A percentile compares a stretch with the other conserved stretches of the same genome.
These are phyloP conservation scores for Cryptococcus sp. DNA, from an alignment of 1,284 basidiomycete species.

Conservation along the genomic window DNA sequence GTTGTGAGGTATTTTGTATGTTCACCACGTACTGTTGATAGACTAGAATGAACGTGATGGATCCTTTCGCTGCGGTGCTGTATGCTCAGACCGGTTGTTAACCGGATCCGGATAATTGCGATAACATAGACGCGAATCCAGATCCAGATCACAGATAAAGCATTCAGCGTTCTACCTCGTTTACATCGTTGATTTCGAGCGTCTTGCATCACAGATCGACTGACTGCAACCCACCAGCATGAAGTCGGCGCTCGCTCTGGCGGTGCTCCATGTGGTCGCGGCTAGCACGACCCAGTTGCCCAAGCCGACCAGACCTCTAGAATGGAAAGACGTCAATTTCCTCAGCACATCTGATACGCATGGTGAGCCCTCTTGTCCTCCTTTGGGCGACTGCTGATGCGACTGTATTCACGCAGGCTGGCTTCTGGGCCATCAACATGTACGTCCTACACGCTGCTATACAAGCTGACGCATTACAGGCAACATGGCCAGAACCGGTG, in stretches of 20 bases:
- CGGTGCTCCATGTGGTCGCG: neutral
- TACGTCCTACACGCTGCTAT: slow-evolving; percentile 30
- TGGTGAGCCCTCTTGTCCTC: slow-evolving; percentile 32
- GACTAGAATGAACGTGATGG: neutral
- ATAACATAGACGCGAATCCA: neutral
- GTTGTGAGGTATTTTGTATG: neutral
- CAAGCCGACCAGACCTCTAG: slow-evolving; percentile 39
- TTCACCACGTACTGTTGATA: neutral
- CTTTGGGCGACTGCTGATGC: neutral
- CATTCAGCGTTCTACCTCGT: neutral
- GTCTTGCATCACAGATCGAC: neutral
- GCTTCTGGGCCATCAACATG: slow-evolving; percentile 53
- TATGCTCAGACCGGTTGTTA: neutral
- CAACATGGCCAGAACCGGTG: slow-evolving; percentile 54
- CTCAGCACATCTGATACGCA: slow-evolving; percentile 52
- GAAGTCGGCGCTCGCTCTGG: slow-evolving; percentile 1
- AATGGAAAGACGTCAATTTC: slow-evolving; percentile 53
- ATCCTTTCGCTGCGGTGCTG: neutral
- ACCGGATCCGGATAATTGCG: neutral
- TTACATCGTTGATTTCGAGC: neutral
- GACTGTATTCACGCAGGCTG: slow-evolving; percentile 34
- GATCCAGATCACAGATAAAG: neutral
- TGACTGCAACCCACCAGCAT: neutral
- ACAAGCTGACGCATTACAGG: slow-evolving; percentile 18
- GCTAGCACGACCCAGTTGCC: slow-evolving; percentile 28